phyloP scores from a whole-genome alignment of 805 yeast species.

The Lachancea lanzarotensis region DNA sequence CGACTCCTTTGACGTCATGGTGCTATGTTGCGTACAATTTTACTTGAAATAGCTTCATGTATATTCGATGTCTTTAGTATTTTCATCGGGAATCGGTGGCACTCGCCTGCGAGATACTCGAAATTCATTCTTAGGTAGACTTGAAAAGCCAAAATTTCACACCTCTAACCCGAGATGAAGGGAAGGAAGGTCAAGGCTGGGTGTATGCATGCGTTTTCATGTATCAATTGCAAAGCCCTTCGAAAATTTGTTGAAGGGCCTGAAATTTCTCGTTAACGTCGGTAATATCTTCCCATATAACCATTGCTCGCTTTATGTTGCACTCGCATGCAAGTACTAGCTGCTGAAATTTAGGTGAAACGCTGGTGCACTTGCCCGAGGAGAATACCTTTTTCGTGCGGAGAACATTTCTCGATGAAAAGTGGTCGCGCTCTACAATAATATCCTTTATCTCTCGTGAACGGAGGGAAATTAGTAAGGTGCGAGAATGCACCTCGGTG shows the following conservation, averaged over 20 bases:
- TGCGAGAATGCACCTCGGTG: constrained; percentile 16
- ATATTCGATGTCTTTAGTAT: too few species aligned
- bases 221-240: constrained; percentile 1
- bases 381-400: constrained; percentile 25
- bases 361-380: constrained; percentile 23
- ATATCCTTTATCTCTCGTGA: constrained; percentile 36
- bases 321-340: constrained; percentile 20
- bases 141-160: too few species aligned
- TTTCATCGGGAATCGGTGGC: not conserved
- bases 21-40: not conserved
- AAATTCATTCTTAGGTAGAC: not conserved
- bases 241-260: constrained; percentile 7
- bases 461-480: constrained; percentile 32
- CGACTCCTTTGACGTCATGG: not conserved
- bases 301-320: constrained; percentile 20
- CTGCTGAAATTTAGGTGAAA: constrained; percentile 16
- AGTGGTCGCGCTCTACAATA: constrained; percentile 19
- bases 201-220: not conserved
- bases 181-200: not conserved
- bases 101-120: constrained; percentile 2
- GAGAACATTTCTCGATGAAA: constrained; percentile 16
- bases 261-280: constrained; percentile 11
- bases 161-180: too few species aligned
- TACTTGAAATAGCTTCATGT: too few species aligned
- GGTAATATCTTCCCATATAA: constrained; percentile 17